Evolutionary conservation across 179 eudicot species (phyloP).

Genomic region (Silene noctiflora): DNA sequence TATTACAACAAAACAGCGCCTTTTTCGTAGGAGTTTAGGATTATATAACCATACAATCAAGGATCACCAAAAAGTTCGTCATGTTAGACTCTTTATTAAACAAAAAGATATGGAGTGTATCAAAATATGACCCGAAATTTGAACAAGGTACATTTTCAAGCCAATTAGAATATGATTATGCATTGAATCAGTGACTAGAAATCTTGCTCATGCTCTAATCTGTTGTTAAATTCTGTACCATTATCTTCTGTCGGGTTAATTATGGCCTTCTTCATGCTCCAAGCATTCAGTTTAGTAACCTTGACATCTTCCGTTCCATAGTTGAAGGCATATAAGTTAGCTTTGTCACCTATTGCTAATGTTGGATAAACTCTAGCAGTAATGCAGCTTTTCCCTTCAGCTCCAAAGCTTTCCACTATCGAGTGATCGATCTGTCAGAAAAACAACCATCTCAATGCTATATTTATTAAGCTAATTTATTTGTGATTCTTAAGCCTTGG

Average conservation of each 20-base stretch:
- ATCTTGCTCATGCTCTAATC: background rate
- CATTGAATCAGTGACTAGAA: slow-evolving; percentile 2
- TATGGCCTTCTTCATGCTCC: slow-evolving; percentile 53
- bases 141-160: background rate
- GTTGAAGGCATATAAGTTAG: slow-evolving; percentile 60
- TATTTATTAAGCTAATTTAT: background rate
- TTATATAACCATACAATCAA: background rate
- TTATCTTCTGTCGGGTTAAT: background rate
- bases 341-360: slow-evolving; percentile 36
- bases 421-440: slow-evolving; percentile 37
- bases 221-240: background rate
- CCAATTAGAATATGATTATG: background rate
- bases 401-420: slow-evolving; percentile 67
- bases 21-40: too few relatives aligned
- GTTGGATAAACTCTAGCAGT: slow-evolving; percentile 72
- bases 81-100: background rate
- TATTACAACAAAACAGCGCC: too few relatives aligned
- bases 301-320: slow-evolving; percentile 47
- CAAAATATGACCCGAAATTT: background rate
- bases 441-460: background rate
- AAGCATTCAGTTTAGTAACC: slow-evolving; percentile 45
- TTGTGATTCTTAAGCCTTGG: background rate
- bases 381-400: slow-evolving; percentile 52
- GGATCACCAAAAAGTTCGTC: background rate
- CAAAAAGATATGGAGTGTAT: background rate